Base-by-base conservation (phyloP, 2,329 filamentous ascomycete genomes). In the Diplodia scrobiculata region DNA sequence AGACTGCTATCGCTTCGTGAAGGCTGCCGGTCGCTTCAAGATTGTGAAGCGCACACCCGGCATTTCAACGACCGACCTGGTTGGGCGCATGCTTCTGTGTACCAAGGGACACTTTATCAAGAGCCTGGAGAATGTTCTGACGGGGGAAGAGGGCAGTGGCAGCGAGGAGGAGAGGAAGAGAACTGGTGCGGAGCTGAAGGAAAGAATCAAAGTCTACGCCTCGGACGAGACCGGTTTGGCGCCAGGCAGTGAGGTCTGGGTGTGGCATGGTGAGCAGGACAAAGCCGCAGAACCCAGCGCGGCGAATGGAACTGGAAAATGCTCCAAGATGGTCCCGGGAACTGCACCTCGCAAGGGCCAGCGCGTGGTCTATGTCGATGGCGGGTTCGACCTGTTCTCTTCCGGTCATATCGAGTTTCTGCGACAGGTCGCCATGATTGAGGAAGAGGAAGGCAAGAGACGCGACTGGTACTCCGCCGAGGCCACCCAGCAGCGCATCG, bases 1-100 rank as follows among this genome's bases (percentile, higher is more conserved):
- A 77, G 95, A 99, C 81, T 98, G 94, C 81, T 99, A 99, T 81
- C 91, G 95, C 68, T 98, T 94, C 74, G 95, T 99, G 73, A 99
- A 99, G 80, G 89, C 91, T 48, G 95, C 94, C 1, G 89, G 90
- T 13, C 87, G 95, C 51, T 99, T 99, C 86, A 93, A 96, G 80
- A 92, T 99, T 19, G 95, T 99, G 53, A 97, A 96, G 81, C 87
- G 95, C 69, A 98, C 95, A 1, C 95, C 95, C 0, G 93, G 92
- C 67, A 99, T 99, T 74, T 97, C 92, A 10, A 99, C 95, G 1
- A 99, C 95, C 3, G 95, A 99, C 75, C 85, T 99, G n/a, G 95
- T 99, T 29, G 95, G 95, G 21, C 89, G 95, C 73, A 99, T 99
- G 95, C 83, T 99, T 73, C 84, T 98, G 17, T 97, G 93, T 82